Evolutionary conservation across 2,329 filamentous ascomycete species (phyloP).

Genomic region (Sporothrix brunneoviolacea): DNA sequence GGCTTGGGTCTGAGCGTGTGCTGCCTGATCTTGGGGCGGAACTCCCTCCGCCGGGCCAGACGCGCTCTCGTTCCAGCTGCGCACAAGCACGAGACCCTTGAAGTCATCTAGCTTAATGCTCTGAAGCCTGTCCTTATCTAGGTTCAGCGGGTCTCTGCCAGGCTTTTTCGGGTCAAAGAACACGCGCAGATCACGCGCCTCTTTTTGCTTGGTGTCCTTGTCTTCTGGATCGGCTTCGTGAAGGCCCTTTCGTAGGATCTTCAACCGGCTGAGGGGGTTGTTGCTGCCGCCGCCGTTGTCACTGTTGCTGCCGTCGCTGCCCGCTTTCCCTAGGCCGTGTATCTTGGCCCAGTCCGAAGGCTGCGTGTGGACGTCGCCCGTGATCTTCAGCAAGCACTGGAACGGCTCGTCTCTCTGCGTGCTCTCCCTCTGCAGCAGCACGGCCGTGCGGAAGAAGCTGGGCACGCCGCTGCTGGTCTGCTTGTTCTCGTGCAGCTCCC

Average conservation of each 20-base stretch:
- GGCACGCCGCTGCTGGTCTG: conserved; percentile 3
- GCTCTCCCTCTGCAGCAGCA: conserved; percentile 5
- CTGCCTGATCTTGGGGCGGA: too few species aligned
- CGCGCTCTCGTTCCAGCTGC: not conserved
- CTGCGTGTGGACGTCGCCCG: not conserved
- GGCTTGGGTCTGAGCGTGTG: too few species aligned
- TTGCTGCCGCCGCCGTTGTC: not conserved
- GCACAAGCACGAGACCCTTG: not conserved
- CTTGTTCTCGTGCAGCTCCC: conserved; percentile 5
- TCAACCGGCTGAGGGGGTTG: not conserved
- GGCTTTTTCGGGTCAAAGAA: not conserved
- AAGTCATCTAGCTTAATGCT: not conserved
- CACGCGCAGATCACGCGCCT: not conserved
- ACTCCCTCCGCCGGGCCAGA: too few species aligned
- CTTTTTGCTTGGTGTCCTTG: not conserved
- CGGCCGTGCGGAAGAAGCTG: not conserved
- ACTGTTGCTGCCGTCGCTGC: conserved; percentile 2
- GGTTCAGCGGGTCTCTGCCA: not conserved
- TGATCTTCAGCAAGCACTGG: conserved; percentile 1
- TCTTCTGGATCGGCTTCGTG: conserved; percentile 2
- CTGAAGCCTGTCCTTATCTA: not conserved
- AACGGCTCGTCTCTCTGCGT: not conserved
- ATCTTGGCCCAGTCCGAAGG: conserved; percentile 1
- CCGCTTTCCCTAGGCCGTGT: too few species aligned
- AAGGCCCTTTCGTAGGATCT: not conserved